These are phyloP conservation scores for Kitagawia praeruptora DNA, from an alignment of 129 eudicot species.

Conservation along the genomic window DNA sequence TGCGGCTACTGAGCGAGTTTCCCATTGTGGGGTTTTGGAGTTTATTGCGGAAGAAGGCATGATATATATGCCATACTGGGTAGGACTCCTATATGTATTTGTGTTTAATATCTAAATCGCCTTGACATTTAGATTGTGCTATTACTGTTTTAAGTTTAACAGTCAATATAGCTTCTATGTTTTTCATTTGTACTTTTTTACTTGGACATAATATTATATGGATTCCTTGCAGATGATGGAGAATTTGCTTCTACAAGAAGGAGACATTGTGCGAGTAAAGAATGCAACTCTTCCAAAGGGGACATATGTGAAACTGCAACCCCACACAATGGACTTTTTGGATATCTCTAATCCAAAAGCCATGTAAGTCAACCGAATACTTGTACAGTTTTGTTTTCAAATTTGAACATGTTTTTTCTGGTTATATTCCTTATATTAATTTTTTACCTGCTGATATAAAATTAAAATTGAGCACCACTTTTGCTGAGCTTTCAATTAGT, in stretches of 20 bases:
- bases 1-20: conserved; percentile 46
- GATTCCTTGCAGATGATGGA: conserved; percentile 68
- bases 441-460: neutral
- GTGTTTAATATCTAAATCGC: neutral
- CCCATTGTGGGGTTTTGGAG: conserved; percentile 48
- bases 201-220: neutral
- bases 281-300: conserved; percentile 91
- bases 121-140: neutral
- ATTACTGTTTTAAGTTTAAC: neutral
- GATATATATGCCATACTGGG: conserved; percentile 96
- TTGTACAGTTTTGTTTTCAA: neutral
- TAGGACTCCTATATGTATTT: conserved; percentile 12
- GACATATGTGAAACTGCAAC: conserved; percentile 84
- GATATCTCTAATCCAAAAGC: conserved; percentile 83
- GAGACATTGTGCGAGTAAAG: conserved; percentile 67
- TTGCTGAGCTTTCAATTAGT: neutral
- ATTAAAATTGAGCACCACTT: neutral
- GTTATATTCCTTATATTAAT: neutral
- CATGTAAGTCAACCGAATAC: conserved; percentile 42
- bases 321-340: conserved; percentile 86
- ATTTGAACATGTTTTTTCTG: neutral
- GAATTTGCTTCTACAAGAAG: conserved; percentile 80
- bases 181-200: neutral
- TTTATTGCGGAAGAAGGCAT: conserved; percentile 94
- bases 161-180: neutral